These are phyloP conservation scores for Coprinopsis strossmayeri DNA, from an alignment of 768 basidiomycete species.

Conservation along the genomic window DNA sequence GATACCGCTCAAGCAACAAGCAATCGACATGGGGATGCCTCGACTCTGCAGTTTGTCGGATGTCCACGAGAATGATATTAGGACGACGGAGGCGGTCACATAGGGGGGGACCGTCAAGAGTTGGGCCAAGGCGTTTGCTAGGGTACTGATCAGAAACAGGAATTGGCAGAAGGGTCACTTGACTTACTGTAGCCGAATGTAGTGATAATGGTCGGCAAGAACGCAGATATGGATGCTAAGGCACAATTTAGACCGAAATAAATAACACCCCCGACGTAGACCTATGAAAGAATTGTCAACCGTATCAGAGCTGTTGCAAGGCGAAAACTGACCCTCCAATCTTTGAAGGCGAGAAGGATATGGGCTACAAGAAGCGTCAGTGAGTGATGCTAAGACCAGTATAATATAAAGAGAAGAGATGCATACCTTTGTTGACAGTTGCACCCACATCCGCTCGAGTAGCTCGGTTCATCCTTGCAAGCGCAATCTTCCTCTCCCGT, in stretches of 20 bases:
- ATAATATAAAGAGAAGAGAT: slow-evolving; percentile 2
- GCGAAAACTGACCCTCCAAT: slow-evolving; percentile 69
- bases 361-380: slow-evolving; percentile 36
- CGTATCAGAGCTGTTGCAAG: not conserved
- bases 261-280: slow-evolving; percentile 62
- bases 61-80: slow-evolving; percentile 48
- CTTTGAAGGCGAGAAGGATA: slow-evolving; percentile 52
- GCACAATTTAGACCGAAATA: slow-evolving; percentile 77
- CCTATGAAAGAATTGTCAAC: slow-evolving; percentile 24
- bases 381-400: not conserved
- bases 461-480: slow-evolving; percentile 62
- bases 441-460: slow-evolving; percentile 61
- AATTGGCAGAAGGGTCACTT: not conserved
- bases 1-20: slow-evolving; percentile 40
- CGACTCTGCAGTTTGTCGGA: slow-evolving; percentile 67
- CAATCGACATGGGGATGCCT: slow-evolving; percentile 37
- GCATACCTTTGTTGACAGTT: slow-evolving; percentile 58
- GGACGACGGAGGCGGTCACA: slow-evolving; percentile 59
- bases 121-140: slow-evolving; percentile 62
- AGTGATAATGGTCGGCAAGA: slow-evolving; percentile 75
- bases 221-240: slow-evolving; percentile 74
- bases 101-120: slow-evolving; percentile 80
- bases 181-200: slow-evolving; percentile 66
- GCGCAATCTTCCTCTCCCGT: slow-evolving; percentile 49
- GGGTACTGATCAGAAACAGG: slow-evolving; percentile 4